Evolutionary conservation across 257 asterid genomes (phyloP).

Genomic region (Nyctanthes arbortristis): DNA sequence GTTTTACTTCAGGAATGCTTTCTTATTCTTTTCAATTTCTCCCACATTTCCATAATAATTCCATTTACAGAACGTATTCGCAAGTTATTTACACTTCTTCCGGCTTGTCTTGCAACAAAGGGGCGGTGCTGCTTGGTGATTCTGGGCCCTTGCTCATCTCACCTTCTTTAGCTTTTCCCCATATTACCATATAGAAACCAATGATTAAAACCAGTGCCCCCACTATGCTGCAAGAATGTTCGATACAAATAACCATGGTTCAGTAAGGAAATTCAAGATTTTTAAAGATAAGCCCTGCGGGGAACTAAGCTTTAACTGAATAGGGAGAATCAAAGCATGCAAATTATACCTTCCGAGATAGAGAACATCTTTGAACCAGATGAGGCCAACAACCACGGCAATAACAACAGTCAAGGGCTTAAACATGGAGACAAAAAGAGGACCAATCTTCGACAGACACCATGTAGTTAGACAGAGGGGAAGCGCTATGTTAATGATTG

Average conservation of each 20-base stretch:
- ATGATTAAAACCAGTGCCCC: conserved; percentile 46
- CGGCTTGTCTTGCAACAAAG: conserved; percentile 33
- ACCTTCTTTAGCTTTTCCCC: conserved; percentile 58
- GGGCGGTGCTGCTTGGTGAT: conserved; percentile 25
- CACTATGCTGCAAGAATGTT: conserved; percentile 33
- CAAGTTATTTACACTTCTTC: conserved; percentile 16
- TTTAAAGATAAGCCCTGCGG: background rate
- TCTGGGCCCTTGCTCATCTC: conserved; percentile 15
- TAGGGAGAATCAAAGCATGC: background rate
- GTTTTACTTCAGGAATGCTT: no score
- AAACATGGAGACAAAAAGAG: conserved; percentile 52
- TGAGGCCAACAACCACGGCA: conserved; percentile 46
- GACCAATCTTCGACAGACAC: conserved; percentile 56
- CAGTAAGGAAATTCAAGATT: background rate
- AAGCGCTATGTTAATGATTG: conserved; percentile 45
- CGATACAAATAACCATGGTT: background rate
- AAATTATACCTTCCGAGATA: conserved; percentile 57
- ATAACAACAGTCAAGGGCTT: conserved; percentile 48
- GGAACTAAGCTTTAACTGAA: background rate
- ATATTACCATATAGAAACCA: conserved; percentile 58
- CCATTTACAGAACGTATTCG: conserved; percentile 3
- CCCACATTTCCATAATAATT: no score
- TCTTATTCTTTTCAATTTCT: no score
- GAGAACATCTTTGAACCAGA: conserved; percentile 43
- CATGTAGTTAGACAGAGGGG: conserved; percentile 55